phyloP scores from a whole-genome alignment of 768 basidiomycete genomes.

The Hericium rajendrae region DNA sequence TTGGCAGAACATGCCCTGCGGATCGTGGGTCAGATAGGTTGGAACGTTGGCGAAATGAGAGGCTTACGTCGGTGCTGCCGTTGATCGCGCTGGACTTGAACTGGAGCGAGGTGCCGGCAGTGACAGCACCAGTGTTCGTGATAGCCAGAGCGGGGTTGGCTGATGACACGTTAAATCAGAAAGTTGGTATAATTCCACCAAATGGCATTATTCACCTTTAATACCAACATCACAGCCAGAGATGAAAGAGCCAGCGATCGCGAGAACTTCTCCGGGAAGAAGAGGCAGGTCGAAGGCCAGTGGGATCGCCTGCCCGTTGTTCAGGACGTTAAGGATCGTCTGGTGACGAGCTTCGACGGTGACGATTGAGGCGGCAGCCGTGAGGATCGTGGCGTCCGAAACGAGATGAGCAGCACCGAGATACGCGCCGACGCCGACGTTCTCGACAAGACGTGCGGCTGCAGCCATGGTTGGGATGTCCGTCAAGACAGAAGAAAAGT shows the following conservation, averaged over 20 bases:
- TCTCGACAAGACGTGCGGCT: conserved; percentile 66
- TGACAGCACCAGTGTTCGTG: conserved; percentile 52
- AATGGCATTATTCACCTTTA: conserved; percentile 26
- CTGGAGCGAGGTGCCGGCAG: conserved; percentile 48
- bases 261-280: conserved; percentile 60
- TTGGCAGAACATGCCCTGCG: conserved; percentile 57
- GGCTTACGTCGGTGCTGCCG: conserved; percentile 35
- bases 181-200: not conserved
- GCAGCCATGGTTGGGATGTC: conserved; percentile 64
- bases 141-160: conserved; percentile 52
- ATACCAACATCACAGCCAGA: conserved; percentile 58
- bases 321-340: conserved; percentile 64
- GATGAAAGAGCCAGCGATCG: conserved; percentile 60
- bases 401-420: conserved; percentile 63
- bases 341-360: conserved; percentile 81
- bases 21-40: not conserved
- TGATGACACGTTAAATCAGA: conserved; percentile 14
- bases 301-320: conserved; percentile 51
- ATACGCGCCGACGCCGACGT: conserved; percentile 68
- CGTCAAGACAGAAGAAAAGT: conserved; percentile 52
- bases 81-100: conserved; percentile 52
- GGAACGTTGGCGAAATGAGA: not conserved
- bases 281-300: conserved; percentile 66
- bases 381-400: conserved; percentile 47
- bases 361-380: conserved; percentile 63